Evolutionary conservation across 257 asterid species (phyloP), one percentile per base, ranked within the genome.

Genomic region (Solanum tarapatanum): DNA sequence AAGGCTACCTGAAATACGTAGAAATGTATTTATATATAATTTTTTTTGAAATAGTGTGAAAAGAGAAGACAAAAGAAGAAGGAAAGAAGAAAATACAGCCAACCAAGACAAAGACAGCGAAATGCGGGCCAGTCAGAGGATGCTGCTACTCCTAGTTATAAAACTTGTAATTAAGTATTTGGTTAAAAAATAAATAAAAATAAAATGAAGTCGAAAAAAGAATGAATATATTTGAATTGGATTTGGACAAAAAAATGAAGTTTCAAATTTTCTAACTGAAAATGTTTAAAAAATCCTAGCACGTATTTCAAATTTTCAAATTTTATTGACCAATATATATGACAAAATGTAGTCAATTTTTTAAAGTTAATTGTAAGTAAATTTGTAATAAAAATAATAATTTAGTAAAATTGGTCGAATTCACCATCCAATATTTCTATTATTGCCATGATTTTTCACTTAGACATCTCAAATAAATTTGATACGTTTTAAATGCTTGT

Each of bases 111-210:
- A 7, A 43, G 88, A 88, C 91, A 91, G 91, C 88, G 37, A 86
- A 74, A 86, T 39, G 87, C 90, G 90, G 89, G 87, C 87, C 91
- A 87, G 88, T 84, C 89, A 36, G 77, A 33, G 84, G 82, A 72
- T 73, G 48, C 82, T 73, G 48, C 82, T 73, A 58, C 17, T 80
- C 26, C 68, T 80, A 62, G 32, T n/a, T 62, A 2, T 62, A 62
- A 62, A 62, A 80, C 26, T 48, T 48, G 85, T 80, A 58, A 7
- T 19, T 58, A 58, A n/a, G 13, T 62, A 21, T 3, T 58, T 58
- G 26, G 66, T 21, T 58, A 43, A 41, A 41, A 41, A 10, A 41
- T 41, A 41, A 41, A 7, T 17, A 58, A 7, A 60, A 60, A 60
- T 21, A 60, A 60, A 21, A 62, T 62, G 30, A 23, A 62, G 16